A percentile compares a stretch with the other conserved stretches of the same genome.
phyloP scores from a whole-genome alignment of 345 rosid genomes.

The Eucalyptus guilfoylei region DNA sequence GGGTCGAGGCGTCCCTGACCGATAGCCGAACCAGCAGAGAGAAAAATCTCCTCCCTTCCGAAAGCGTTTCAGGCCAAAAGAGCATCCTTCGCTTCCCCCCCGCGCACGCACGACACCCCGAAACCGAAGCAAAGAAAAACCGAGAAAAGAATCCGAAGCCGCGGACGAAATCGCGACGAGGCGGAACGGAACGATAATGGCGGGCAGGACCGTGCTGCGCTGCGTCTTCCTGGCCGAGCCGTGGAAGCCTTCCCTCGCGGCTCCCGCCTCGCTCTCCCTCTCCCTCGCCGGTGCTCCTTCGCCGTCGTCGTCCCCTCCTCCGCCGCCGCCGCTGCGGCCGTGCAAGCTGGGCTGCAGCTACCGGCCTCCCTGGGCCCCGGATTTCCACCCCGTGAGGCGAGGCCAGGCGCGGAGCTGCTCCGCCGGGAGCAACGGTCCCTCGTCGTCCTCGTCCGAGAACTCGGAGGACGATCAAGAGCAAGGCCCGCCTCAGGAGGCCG shows the following conservation, averaged over 20 bases:
- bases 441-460: background rate
- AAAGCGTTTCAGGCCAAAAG: background rate
- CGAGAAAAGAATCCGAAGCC: background rate
- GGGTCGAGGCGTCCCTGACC: background rate
- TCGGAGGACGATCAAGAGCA: constrained; percentile 40
- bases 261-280: constrained; percentile 10
- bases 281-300: constrained; percentile 7
- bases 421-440: background rate
- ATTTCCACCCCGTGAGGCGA: background rate
- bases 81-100: background rate
- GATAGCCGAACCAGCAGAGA: background rate
- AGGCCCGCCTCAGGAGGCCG: constrained; percentile 88
- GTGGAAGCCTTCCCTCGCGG: constrained; percentile 21
- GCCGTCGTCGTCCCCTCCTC: background rate
- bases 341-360: constrained; percentile 3
- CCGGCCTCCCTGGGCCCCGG: constrained; percentile 17
- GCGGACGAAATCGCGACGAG: background rate
- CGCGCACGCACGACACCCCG: background rate
- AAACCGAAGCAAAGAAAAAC: background rate
- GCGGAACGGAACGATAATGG: constrained; percentile 33
- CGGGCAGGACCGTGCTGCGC: constrained; percentile 58
- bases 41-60: background rate
- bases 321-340: background rate
- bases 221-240: constrained; percentile 46
- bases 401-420: constrained; percentile 21